Percentiles rank a stretch among this genome's conserved stretches.
These are phyloP conservation scores for Chlorella sp. DNA, from an alignment of 139 green algal species.

Conservation along the genomic window DNA sequence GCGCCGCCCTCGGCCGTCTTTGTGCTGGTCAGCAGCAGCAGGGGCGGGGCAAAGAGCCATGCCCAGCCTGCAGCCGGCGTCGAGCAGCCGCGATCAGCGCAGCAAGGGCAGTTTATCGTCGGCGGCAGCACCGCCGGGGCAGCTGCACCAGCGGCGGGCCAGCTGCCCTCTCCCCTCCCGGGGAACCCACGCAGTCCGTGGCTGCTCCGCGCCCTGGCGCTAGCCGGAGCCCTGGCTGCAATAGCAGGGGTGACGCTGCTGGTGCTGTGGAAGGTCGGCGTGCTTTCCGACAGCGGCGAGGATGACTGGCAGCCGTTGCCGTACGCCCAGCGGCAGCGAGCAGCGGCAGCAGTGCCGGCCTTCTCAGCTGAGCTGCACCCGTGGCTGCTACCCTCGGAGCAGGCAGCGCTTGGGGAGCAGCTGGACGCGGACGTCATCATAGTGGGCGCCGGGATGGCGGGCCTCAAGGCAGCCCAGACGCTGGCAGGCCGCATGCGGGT, in stretches of 20 bases:
- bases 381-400: too few species aligned
- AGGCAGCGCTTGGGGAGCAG: too few species aligned
- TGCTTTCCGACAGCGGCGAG: not conserved
- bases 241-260: not conserved
- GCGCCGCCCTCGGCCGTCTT: too few species aligned
- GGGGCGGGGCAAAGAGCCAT: too few species aligned
- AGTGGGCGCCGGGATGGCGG: constrained; percentile 1
- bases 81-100: too few species aligned
- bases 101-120: too few species aligned
- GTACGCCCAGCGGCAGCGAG: not conserved
- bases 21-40: too few species aligned
- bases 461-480: not conserved
- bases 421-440: constrained; percentile 25
- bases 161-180: too few species aligned
- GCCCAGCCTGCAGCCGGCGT: too few species aligned
- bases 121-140: too few species aligned
- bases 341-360: not conserved
- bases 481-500: not conserved
- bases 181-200: too few species aligned
- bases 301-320: not conserved
- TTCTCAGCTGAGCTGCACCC: constrained; percentile 9
- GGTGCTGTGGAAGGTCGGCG: not conserved
- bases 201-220: not conserved
- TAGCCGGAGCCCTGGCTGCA: not conserved
- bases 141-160: too few species aligned